phyloP scores from a whole-genome alignment of 1,284 basidiomycete genomes.

The Filobasidium uniguttulatum region DNA sequence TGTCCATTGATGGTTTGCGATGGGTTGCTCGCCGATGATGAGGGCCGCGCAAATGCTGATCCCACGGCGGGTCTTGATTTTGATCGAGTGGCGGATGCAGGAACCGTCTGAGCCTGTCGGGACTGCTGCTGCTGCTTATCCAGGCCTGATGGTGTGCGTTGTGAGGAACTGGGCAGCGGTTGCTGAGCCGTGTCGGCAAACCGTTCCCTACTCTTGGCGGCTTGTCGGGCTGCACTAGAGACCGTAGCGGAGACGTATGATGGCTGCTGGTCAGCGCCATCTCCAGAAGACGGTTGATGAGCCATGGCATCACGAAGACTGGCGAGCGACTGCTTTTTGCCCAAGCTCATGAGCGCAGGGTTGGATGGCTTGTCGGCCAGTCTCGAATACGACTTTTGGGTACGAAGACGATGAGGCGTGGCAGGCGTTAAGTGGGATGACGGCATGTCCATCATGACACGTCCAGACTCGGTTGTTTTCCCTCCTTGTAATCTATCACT shows the following conservation, averaged over 20 bases:
- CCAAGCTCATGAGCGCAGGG: conserved; percentile 15
- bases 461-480: conserved; percentile 4
- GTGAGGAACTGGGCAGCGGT: background rate
- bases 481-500: background rate
- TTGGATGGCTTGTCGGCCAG: conserved; percentile 13
- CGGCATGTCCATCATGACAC: conserved; percentile 1
- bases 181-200: background rate
- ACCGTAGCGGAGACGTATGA: conserved; percentile 11
- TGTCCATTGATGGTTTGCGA: conserved; percentile 7
- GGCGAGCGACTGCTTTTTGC: conserved; percentile 29
- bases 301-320: conserved; percentile 27
- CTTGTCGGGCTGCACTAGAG: conserved; percentile 8
- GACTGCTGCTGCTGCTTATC: conserved; percentile 46
- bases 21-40: conserved; percentile 23
- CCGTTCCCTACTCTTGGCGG: conserved; percentile 1
- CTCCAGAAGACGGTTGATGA: background rate
- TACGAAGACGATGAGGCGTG: conserved; percentile 20
- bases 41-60: conserved; percentile 47
- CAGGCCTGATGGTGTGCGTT: background rate
- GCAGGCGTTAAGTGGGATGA: background rate
- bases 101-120: conserved; percentile 48
- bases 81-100: conserved; percentile 46
- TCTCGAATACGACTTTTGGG: conserved; percentile 31
- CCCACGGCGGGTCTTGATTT: conserved; percentile 59
- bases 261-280: background rate